Percentiles rank a stretch among this genome's conserved stretches.
Conservation (phyloP, 768 basidiomycete genomes). For the Rhodotorula paludigena region DNA sequence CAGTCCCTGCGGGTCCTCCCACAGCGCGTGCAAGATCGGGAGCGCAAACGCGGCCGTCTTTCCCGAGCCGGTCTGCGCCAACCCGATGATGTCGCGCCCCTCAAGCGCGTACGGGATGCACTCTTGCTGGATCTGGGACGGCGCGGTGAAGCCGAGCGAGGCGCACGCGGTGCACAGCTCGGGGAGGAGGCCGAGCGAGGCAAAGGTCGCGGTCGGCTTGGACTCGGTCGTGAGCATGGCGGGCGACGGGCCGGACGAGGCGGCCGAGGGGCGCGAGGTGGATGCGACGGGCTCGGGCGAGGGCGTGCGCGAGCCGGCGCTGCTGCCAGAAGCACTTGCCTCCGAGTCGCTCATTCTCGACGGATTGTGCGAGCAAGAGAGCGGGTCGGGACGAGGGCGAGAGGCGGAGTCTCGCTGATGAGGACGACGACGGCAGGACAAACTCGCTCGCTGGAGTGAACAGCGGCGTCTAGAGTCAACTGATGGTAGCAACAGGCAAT, state of each 20-base stretch:
- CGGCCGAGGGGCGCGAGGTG: conserved; percentile 12
- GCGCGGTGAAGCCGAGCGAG: conserved; percentile 72
- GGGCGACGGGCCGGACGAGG: background rate
- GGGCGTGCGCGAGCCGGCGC: conserved; percentile 7
- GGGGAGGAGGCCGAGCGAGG: conserved; percentile 77
- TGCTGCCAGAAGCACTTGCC: background rate
- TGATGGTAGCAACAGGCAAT: too few relatives aligned
- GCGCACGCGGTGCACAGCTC: conserved; percentile 81
- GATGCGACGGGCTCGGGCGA: conserved; percentile 8
- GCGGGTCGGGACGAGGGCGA: background rate
- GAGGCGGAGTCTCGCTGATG: background rate
- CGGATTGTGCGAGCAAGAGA: background rate
- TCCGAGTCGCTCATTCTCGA: conserved; percentile 14
- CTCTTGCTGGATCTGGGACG: conserved; percentile 85
- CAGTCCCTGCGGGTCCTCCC: conserved; percentile 88
- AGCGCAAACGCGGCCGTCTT: conserved; percentile 97
- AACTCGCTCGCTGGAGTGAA: too few relatives aligned
- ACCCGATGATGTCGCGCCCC: conserved; percentile 92
- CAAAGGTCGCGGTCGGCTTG: conserved; percentile 56
- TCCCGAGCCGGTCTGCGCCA: conserved; percentile 95
- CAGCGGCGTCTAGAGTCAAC: too few relatives aligned
- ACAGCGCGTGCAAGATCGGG: conserved; percentile 90
- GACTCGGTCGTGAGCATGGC: conserved; percentile 19
- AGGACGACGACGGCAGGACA: background rate
- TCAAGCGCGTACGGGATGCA: conserved; percentile 79